These are phyloP conservation scores for Periconia digitata DNA, from an alignment of 2,329 filamentous ascomycete genomes.

Conservation along the genomic window DNA sequence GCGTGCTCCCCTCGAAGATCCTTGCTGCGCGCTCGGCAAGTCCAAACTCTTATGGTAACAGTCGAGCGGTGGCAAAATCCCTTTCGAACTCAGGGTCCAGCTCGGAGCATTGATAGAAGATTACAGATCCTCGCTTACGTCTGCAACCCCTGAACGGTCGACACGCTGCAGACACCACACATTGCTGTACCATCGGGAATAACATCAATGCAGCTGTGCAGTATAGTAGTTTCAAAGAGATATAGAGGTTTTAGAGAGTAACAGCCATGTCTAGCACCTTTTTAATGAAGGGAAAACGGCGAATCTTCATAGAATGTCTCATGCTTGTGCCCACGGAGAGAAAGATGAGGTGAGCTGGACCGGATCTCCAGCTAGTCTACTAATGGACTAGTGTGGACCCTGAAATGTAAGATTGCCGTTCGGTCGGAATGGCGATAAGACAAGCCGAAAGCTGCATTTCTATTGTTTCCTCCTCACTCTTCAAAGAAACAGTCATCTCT, in stretches of 20 bases:
- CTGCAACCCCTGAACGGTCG: not conserved
- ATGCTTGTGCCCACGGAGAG: not conserved
- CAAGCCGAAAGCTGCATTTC: not conserved
- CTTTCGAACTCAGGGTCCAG: slow-evolving; percentile 1
- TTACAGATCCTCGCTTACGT: not conserved
- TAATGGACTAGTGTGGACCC: not conserved
- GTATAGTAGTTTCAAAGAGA: too few species aligned
- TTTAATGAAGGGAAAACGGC: too few species aligned
- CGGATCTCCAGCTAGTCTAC: not conserved
- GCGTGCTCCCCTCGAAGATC: slow-evolving; percentile 3
- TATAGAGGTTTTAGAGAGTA: too few species aligned
- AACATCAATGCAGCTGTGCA: too few species aligned
- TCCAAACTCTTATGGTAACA: not conserved
- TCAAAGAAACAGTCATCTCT: not conserved
- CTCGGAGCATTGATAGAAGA: not conserved
- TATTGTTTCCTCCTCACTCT: not conserved
- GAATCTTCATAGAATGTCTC: too few species aligned
- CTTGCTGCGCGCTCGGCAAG: slow-evolving; percentile 2
- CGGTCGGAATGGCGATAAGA: too few species aligned
- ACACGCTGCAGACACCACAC: too few species aligned
- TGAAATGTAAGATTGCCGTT: not conserved
- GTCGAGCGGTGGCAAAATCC: slow-evolving; percentile 1
- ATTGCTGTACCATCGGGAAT: too few species aligned
- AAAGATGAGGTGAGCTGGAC: too few species aligned
- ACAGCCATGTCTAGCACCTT: too few species aligned